A percentile compares a stretch with the other conserved stretches of the same genome.
These are phyloP conservation scores for Sorghum bicolor DNA, from an alignment of 176 grass and related monocot genomes.

Conservation along the genomic window Sorghum_bicolor_NCBIv3 NC_012879.2:10506501-10507000, in stretches of 20 bases:
- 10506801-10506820: neutral
- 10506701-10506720: neutral
- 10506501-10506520: slow-evolving; percentile 30
- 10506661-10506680: neutral
- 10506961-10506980: neutral
- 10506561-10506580: neutral
- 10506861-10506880: neutral
- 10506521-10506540: neutral
- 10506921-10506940: slow-evolving; percentile 18
- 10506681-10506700: neutral
- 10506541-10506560: neutral
- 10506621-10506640: neutral
- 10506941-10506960: slow-evolving; percentile 9
- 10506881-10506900: neutral
- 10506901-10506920: slow-evolving; percentile 5
- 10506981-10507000: neutral
- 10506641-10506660: neutral
- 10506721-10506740: neutral
- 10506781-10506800: neutral
- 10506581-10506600: slow-evolving; percentile 33
- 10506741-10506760: neutral
- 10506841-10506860: neutral
- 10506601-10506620: neutral
- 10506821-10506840: neutral
- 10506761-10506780: neutral